Conservation (phyloP, 805 yeast genomes). For the Wickerhamomyces strasburgensis region DNA sequence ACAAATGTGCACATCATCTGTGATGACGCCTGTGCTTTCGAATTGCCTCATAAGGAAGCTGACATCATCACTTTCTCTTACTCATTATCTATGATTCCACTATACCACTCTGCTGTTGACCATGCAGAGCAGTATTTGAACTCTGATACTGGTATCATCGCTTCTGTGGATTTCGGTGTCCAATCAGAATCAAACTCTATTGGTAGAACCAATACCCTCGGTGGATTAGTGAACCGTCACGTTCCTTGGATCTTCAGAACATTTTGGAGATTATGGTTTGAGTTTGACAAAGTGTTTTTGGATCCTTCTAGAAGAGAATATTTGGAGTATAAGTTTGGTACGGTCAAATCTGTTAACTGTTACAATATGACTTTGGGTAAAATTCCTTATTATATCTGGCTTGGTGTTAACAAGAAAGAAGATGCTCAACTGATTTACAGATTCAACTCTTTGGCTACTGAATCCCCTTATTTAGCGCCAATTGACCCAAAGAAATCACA, state of each 20-base stretch:
- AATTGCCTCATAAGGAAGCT: conserved; percentile 46
- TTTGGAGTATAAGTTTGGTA: conserved; percentile 77
- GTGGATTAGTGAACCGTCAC: conserved; percentile 68
- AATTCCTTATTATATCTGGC: conserved; percentile 81
- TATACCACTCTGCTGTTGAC: conserved; percentile 74
- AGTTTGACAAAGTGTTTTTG: conserved; percentile 72
- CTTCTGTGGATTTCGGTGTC: conserved; percentile 77
- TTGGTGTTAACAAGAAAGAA: conserved; percentile 62
- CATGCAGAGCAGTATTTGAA: conserved; percentile 50
- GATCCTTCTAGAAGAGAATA: conserved; percentile 81
- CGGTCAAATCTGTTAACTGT: conserved; percentile 66
- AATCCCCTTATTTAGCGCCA: conserved; percentile 77
- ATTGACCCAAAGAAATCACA: conserved; percentile 21
- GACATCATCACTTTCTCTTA: conserved; percentile 76
- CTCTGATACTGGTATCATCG: conserved; percentile 53
- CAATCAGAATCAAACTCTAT: conserved; percentile 59
- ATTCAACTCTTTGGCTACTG: conserved; percentile 70
- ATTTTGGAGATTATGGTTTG: conserved; percentile 87
- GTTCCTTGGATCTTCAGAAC: conserved; percentile 74
- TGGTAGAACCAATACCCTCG: conserved; percentile 69
- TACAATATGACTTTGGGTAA: conserved; percentile 62
- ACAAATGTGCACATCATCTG: conserved; percentile 61
- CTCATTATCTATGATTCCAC: conserved; percentile 81
- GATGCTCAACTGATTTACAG: conserved; percentile 45
- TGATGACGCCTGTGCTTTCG: conserved; percentile 72